Conservation (phyloP, 352 stramenopile genomes). For the Phytophthora melonis region DNA sequence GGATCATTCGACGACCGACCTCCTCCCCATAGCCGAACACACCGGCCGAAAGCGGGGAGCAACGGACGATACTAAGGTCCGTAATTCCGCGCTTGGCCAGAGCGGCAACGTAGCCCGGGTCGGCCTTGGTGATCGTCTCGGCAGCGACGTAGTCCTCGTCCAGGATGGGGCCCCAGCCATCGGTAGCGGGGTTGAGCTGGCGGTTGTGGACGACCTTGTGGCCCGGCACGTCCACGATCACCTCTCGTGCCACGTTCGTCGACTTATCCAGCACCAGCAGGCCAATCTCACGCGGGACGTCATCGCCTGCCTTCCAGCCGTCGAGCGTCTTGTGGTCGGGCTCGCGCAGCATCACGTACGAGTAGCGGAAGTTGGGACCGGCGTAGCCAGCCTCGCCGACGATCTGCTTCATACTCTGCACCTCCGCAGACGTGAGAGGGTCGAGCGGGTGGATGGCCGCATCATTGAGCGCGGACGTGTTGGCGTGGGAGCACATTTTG, state of each 20-base stretch:
- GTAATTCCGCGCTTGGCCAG: slow-evolving; percentile 46
- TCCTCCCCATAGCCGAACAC: slow-evolving; percentile 48
- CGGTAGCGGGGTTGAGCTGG: slow-evolving; percentile 37
- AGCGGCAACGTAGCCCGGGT: slow-evolving; percentile 41
- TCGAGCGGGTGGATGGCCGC: slow-evolving; percentile 24
- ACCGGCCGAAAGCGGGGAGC: slow-evolving; percentile 42
- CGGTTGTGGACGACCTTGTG: slow-evolving; percentile 34
- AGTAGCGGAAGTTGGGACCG: slow-evolving; percentile 43
- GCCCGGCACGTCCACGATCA: slow-evolving; percentile 42
- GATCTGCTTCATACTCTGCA: slow-evolving; percentile 47
- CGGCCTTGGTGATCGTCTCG: slow-evolving; percentile 35
- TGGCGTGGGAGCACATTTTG: slow-evolving; percentile 33
- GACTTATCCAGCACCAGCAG: slow-evolving; percentile 41
- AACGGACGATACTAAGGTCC: slow-evolving; percentile 40
- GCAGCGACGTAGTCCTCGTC: too few relatives aligned
- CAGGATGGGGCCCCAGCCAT: slow-evolving; percentile 45
- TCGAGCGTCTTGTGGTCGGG: slow-evolving; percentile 45
- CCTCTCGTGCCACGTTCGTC: slow-evolving; percentile 34
- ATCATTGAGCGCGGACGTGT: slow-evolving; percentile 18
- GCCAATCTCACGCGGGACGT: slow-evolving; percentile 48
- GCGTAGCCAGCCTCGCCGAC: slow-evolving; percentile 39
- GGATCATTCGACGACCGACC: slow-evolving; percentile 46
- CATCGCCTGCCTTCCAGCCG: slow-evolving; percentile 36
- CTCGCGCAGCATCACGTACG: slow-evolving; percentile 58
- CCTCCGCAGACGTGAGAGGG: slow-evolving; percentile 45